Evolutionary conservation across 345 rosid species (phyloP).

Genomic region (Gossypium turneri): DNA sequence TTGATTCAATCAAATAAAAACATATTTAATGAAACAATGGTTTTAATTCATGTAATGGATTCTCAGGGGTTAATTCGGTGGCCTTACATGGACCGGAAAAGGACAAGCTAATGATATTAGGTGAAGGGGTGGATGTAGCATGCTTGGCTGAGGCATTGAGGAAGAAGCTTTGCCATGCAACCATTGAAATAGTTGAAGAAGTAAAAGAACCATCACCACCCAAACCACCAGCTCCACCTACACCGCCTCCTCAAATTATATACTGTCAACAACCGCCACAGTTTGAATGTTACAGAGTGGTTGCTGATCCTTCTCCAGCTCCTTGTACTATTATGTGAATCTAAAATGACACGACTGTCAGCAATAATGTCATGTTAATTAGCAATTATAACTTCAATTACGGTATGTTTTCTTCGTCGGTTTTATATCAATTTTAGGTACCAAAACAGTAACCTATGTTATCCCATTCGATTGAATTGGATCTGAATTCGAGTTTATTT

Average conservation of each 20-base stretch:
- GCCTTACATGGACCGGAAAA: conserved; percentile 32
- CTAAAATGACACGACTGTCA: neutral
- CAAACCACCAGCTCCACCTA: neutral
- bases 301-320: conserved; percentile 12
- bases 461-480: too few species aligned
- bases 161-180: conserved; percentile 33
- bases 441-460: neutral
- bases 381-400: neutral
- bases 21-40: neutral
- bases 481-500: too few species aligned
- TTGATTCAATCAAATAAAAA: neutral
- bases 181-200: conserved; percentile 30
- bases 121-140: conserved; percentile 39
- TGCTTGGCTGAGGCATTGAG: conserved; percentile 30
- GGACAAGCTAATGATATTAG: conserved; percentile 33
- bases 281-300: conserved; percentile 14
- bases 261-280: conserved; percentile 20
- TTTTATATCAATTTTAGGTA: neutral
- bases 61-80: conserved; percentile 36
- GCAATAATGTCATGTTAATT: neutral
- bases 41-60: neutral
- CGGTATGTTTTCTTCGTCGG: neutral
- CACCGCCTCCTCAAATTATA: neutral
- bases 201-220: conserved; percentile 11
- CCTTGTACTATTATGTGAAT: conserved; percentile 15